Evolutionary conservation across 2,329 filamentous ascomycete species (phyloP).

Genomic region (Neurospora crassa): DNA sequence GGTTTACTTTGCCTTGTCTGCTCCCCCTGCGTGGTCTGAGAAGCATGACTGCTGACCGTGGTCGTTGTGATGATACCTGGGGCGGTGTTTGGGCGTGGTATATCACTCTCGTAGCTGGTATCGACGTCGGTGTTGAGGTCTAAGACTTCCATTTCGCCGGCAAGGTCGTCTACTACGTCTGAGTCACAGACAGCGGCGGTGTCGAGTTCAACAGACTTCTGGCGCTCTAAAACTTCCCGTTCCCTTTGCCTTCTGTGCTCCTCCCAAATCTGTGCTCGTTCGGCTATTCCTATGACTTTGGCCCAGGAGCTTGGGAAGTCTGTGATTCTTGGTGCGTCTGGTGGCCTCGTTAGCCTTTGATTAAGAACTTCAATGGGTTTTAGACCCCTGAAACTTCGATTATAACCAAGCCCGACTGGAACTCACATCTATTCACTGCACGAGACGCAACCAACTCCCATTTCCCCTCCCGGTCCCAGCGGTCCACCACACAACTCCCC

Average conservation of each 20-base stretch:
- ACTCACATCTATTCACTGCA: no score
- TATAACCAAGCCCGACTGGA: no score
- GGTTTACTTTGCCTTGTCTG: background rate
- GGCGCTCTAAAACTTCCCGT: background rate
- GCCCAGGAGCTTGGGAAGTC: background rate
- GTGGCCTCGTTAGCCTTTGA: background rate
- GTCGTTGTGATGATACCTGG: no score
- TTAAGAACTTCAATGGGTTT: rapidly evolving
- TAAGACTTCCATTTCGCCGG: background rate
- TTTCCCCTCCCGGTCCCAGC: background rate
- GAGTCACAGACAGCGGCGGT: background rate
- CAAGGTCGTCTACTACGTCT: background rate
- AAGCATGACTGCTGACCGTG: no score
- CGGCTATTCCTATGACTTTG: rapidly evolving
- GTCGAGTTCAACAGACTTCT: background rate
- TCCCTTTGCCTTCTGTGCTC: no score
- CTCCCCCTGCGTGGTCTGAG: no score
- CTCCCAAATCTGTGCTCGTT: no score
- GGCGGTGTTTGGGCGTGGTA: no score
- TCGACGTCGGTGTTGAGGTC: background rate
- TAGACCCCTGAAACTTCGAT: no score
- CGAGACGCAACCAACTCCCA: no score
- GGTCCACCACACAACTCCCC: background rate
- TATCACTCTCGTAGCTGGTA: no score
- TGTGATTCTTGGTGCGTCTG: background rate